phyloP scores from a whole-genome alignment of 1,284 basidiomycete genomes.

The Microbotryum lychnidis-dioicae region DNA sequence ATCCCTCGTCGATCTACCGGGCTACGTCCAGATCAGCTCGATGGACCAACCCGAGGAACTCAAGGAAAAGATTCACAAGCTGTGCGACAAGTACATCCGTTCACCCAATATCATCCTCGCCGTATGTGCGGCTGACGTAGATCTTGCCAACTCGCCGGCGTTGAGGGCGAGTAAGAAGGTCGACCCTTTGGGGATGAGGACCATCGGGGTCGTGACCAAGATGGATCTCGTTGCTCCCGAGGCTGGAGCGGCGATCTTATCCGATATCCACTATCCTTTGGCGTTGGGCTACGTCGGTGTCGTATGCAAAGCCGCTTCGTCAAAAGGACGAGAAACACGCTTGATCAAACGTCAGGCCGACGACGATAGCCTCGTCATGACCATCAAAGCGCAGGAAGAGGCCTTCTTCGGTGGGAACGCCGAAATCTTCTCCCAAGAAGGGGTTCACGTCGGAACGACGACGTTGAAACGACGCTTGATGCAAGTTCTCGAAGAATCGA shows the following conservation, averaged over 20 bases:
- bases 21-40: conserved; percentile 90
- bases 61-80: conserved; percentile 78
- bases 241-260: conserved; percentile 69
- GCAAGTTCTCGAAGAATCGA: conserved; percentile 93
- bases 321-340: not conserved
- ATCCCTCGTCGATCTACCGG: conserved; percentile 92
- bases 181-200: conserved; percentile 86
- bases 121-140: conserved; percentile 95
- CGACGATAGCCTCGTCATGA: conserved; percentile 43
- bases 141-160: conserved; percentile 95
- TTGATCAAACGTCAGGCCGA: conserved; percentile 42
- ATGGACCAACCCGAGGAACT: conserved; percentile 93
- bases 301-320: conserved; percentile 63
- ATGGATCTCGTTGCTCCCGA: conserved; percentile 92
- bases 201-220: conserved; percentile 97
- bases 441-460: conserved; percentile 81
- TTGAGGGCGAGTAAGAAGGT: conserved; percentile 85
- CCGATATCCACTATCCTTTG: conserved; percentile 90
- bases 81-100: conserved; percentile 95
- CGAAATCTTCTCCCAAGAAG: conserved; percentile 53
- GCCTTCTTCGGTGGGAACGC: conserved; percentile 69
- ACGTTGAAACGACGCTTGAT: conserved; percentile 81
- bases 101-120: conserved; percentile 98
- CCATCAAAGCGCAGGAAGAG: conserved; percentile 62
- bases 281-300: conserved; percentile 96